phyloP scores from a whole-genome alignment of 192 early-diverging fungal species.

The Cetraspora pellucida region DNA sequence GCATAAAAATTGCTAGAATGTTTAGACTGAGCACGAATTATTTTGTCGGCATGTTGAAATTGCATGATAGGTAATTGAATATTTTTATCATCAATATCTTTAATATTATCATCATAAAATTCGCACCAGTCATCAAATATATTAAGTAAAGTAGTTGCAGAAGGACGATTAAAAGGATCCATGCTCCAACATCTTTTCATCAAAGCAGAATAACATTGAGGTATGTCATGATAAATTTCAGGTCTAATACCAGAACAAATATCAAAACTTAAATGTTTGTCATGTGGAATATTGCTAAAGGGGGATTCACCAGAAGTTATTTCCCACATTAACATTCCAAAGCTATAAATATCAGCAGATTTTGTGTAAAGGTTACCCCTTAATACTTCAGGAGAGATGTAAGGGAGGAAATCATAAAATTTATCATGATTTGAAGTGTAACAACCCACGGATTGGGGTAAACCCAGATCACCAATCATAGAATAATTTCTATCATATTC shows the following conservation, averaged over 20 bases:
- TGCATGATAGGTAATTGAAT: too few relatives aligned
- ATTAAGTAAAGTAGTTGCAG: background rate
- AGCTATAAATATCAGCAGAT: constrained; percentile 1
- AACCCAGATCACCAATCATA: background rate
- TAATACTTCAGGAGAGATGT: constrained; percentile 2
- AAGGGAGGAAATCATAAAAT: background rate
- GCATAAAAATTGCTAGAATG: too few relatives aligned
- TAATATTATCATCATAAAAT: too few relatives aligned
- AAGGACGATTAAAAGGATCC: background rate
- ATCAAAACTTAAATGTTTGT: background rate
- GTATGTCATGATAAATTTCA: background rate
- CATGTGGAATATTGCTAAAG: constrained; percentile 4
- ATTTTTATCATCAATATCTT: too few relatives aligned
- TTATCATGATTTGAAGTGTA: background rate
- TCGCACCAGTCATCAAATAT: too few relatives aligned
- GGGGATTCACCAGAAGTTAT: constrained; percentile 11
- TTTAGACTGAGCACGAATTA: too few relatives aligned
- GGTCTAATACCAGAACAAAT: background rate
- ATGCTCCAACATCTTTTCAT: constrained; percentile 15
- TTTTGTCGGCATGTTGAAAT: too few relatives aligned
- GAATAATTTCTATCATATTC: background rate
- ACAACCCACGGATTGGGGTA: background rate
- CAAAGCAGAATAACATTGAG: background rate
- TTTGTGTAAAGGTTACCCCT: background rate
- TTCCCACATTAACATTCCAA: constrained; percentile 16